These are phyloP conservation scores for Tirmania nivea DNA, from an alignment of 495 filamentous ascomycete genomes.

Conservation along the genomic window DNA sequence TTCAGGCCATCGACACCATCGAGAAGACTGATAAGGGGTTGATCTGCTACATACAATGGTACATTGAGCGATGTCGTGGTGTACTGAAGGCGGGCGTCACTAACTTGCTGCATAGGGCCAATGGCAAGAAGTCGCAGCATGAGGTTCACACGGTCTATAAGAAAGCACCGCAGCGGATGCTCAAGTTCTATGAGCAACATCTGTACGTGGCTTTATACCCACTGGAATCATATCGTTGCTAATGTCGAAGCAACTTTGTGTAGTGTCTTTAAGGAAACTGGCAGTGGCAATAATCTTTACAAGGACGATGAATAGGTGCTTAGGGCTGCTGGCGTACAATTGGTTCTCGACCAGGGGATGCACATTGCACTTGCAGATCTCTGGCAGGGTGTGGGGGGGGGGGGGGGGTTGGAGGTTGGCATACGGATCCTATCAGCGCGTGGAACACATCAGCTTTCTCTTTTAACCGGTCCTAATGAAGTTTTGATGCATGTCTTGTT, in stretches of 20 bases:
- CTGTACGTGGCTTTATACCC: constrained; percentile 10
- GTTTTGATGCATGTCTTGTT: too few species aligned
- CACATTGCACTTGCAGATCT: too few species aligned
- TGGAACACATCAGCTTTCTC: too few species aligned
- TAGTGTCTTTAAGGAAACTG: neutral
- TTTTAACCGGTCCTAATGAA: too few species aligned
- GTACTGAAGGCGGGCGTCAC: neutral
- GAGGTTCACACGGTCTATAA: constrained; percentile 32
- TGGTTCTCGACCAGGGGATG: too few species aligned
- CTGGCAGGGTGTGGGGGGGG: too few species aligned
- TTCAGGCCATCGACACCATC: constrained; percentile 33
- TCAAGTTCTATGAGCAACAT: constrained; percentile 38
- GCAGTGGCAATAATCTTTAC: neutral
- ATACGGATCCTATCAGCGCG: too few species aligned
- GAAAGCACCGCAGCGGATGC: constrained; percentile 40
- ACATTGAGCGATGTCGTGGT: neutral
- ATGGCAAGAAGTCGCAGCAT: constrained; percentile 38
- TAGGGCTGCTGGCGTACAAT: too few species aligned
- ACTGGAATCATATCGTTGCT: neutral
- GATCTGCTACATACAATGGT: constrained; percentile 20
- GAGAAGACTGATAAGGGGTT: constrained; percentile 27
- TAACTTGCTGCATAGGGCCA: constrained; percentile 27
- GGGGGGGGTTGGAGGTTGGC: too few species aligned
- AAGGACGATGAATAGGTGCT: neutral
- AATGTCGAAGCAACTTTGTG: neutral